These are phyloP conservation scores for Plectosphaerella cucumerina DNA, from an alignment of 2,329 filamentous ascomycete genomes.

Conservation along the genomic window DNA sequence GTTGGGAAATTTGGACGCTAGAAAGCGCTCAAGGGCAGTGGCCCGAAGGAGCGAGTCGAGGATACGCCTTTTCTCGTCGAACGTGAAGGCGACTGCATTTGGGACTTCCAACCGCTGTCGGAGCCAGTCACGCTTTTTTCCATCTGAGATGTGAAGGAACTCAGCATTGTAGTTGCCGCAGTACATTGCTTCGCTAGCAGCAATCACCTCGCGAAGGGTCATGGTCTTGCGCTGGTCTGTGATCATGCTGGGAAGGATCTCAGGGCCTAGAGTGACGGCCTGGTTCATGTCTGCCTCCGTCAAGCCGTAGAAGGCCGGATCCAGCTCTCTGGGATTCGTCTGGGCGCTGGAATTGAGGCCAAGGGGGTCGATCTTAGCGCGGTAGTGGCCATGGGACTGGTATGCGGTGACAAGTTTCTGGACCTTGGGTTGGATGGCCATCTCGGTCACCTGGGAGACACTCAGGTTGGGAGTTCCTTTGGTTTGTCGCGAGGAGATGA, in stretches of 20 bases:
- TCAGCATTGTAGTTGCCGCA: constrained; percentile 93
- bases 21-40: constrained; percentile 92
- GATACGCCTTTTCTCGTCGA: constrained; percentile 96
- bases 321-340: constrained; percentile 83
- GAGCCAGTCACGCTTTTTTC: constrained; percentile 97
- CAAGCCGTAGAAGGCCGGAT: constrained; percentile 90
- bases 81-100: constrained; percentile 88
- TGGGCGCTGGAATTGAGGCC: constrained; percentile 81
- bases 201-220: constrained; percentile 93
- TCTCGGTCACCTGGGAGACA: constrained; percentile 61
- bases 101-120: constrained; percentile 91
- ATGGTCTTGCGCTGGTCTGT: constrained; percentile 85
- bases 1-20: constrained; percentile 96
- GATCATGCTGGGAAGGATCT: constrained; percentile 91
- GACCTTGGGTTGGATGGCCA: constrained; percentile 94
- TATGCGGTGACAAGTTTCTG: constrained; percentile 95
- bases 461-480: constrained; percentile 64
- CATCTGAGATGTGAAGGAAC: constrained; percentile 97
- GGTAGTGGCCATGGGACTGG: constrained; percentile 95
- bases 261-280: constrained; percentile 86
- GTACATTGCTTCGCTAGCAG: constrained; percentile 89
- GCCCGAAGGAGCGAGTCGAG: constrained; percentile 97
- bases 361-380: constrained; percentile 93
- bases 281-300: constrained; percentile 87
- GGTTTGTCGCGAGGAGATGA: constrained; percentile 77